A percentile compares a stretch with the other conserved stretches of the same genome.
phyloP scores from a whole-genome alignment of 225 moss, liverwort and hornwort genomes.

The Thuidium tamariscinum region DNA sequence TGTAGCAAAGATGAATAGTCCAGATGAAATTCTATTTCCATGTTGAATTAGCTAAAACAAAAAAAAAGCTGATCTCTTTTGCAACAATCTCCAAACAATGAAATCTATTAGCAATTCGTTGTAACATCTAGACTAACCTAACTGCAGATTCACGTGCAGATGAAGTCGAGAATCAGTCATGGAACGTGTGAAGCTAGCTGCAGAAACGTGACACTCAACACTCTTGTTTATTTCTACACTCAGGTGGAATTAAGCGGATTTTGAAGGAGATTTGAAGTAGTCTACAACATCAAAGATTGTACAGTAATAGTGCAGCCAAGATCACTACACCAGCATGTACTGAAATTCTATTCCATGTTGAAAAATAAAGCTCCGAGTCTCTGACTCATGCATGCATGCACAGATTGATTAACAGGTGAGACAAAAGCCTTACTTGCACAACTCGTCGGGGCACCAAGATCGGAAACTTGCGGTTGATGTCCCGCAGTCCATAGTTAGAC shows the following conservation, averaged over 20 bases:
- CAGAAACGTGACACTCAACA: not conserved
- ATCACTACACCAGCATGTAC: not conserved
- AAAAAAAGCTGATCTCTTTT: not conserved
- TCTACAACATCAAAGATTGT: not conserved
- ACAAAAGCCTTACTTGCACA: slow-evolving; percentile 35
- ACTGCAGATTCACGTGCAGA: not conserved
- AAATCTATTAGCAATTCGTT: not conserved
- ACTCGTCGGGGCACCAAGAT: slow-evolving; percentile 49
- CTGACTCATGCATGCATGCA: not conserved
- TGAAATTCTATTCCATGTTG: not conserved
- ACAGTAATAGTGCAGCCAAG: not conserved
- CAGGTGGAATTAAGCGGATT: not conserved
- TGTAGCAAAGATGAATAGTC: not conserved
- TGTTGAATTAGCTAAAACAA: not conserved
- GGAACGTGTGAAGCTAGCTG: not conserved
- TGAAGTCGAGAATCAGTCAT: not conserved
- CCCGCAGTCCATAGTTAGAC: slow-evolving; percentile 29
- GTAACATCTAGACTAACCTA: not conserved
- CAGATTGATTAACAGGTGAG: not conserved
- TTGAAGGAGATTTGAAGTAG: not conserved
- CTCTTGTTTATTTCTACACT: not conserved
- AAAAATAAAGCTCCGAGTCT: not conserved
- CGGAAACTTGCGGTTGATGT: slow-evolving; percentile 44
- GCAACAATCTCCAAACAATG: not conserved
- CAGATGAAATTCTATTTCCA: not conserved